These are phyloP conservation scores for Ascochyta lentis DNA, from an alignment of 2,329 filamentous ascomycete species.

Conservation along the genomic window DNA sequence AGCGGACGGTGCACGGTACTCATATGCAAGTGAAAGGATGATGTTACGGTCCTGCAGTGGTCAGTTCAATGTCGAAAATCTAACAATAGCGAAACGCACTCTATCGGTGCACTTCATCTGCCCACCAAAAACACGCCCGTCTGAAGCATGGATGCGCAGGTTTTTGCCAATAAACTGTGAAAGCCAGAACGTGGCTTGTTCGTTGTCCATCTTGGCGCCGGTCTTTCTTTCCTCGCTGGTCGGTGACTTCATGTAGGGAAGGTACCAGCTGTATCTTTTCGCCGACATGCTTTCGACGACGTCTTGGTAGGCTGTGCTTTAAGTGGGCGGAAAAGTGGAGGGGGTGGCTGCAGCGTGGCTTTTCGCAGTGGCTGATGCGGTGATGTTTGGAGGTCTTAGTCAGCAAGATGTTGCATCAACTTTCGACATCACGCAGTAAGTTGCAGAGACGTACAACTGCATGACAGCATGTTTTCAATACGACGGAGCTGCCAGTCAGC, in stretches of 20 bases:
- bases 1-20: constrained; percentile 77
- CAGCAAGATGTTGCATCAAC: constrained; percentile 21
- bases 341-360: constrained; percentile 15
- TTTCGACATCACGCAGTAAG: neutral
- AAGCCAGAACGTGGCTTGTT: constrained; percentile 64
- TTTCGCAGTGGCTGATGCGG: constrained; percentile 9
- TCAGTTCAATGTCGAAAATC: neutral
- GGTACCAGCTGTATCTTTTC: constrained; percentile 29
- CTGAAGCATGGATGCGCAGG: constrained; percentile 78
- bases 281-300: constrained; percentile 12
- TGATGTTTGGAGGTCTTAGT: constrained; percentile 8
- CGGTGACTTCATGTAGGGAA: constrained; percentile 23
- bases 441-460: constrained; percentile 7
- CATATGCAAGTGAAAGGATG: constrained; percentile 83
- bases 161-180: constrained; percentile 76
- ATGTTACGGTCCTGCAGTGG: constrained; percentile 78
- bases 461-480: constrained; percentile 41
- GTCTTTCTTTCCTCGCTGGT: constrained; percentile 1
- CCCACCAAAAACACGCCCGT: constrained; percentile 87
- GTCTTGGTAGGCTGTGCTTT: constrained; percentile 16
- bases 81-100: constrained; percentile 57
- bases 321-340: constrained; percentile 11
- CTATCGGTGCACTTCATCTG: constrained; percentile 94
- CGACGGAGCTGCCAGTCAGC: constrained; percentile 39
- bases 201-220: constrained; percentile 54